A percentile compares a stretch with the other conserved stretches of the same genome.
Conservation (phyloP, 331 rosid genomes). For the Pyracantha coccinea region DNA sequence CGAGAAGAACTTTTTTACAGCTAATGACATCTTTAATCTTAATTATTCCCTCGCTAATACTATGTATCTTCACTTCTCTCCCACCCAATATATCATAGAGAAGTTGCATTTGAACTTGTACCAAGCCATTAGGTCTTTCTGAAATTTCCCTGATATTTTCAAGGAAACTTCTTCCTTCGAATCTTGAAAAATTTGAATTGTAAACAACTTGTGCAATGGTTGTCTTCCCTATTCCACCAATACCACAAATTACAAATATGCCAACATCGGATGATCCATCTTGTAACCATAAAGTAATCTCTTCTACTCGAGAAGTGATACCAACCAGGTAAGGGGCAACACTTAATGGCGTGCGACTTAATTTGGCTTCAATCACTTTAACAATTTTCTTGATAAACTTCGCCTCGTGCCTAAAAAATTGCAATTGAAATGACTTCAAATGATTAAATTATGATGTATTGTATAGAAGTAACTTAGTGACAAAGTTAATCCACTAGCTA, state of each 20-base stretch:
- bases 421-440: neutral
- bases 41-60: neutral
- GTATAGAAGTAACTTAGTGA: too few species aligned
- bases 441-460: neutral
- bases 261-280: neutral
- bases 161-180: neutral
- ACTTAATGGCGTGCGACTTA: neutral
- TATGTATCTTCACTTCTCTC: neutral
- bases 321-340: slow-evolving; percentile 1
- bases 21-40: neutral
- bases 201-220: slow-evolving; percentile 3
- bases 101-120: neutral
- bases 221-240: slow-evolving; percentile 11
- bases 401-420: neutral
- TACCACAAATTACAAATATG: neutral
- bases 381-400: slow-evolving; percentile 6
- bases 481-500: too few species aligned
- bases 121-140: neutral
- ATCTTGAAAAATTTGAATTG: neutral
- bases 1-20: neutral
- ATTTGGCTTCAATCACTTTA: neutral
- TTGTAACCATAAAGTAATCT: neutral
- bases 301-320: neutral
- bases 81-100: neutral
- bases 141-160: neutral